These are phyloP conservation scores for Aspergillus wentii DNA, from an alignment of 495 filamentous ascomycete genomes.

Conservation along the genomic window DNA sequence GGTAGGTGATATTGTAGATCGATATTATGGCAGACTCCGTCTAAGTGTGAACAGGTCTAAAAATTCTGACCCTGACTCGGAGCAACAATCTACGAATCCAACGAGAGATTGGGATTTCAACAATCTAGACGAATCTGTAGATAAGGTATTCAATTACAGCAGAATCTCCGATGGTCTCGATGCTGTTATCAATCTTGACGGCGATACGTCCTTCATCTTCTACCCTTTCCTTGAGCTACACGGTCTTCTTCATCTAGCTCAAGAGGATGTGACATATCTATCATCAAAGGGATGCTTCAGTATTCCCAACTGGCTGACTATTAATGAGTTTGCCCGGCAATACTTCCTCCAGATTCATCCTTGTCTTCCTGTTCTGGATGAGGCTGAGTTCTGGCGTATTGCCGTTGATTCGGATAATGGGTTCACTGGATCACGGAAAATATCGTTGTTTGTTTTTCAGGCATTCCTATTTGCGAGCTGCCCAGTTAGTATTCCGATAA, in stretches of 20 bases:
- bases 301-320: constrained; percentile 29
- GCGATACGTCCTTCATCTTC: too few species aligned
- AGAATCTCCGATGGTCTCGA: too few species aligned
- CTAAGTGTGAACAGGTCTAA: too few species aligned
- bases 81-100: too few species aligned
- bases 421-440: constrained; percentile 18
- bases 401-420: constrained; percentile 12
- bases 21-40: too few species aligned
- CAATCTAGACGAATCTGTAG: too few species aligned
- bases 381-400: constrained; percentile 43
- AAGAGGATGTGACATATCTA: constrained; percentile 40
- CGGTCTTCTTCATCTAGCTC: constrained; percentile 29
- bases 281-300: constrained; percentile 37
- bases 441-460: constrained; percentile 46
- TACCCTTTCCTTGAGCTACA: constrained; percentile 32
- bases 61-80: too few species aligned
- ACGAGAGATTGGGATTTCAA: too few species aligned
- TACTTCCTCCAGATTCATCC: constrained; percentile 48
- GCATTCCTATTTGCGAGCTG: constrained; percentile 43
- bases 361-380: constrained; percentile 39
- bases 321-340: constrained; percentile 40
- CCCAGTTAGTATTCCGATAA: constrained; percentile 37
- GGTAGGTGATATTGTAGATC: too few species aligned
- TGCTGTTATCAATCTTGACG: too few species aligned
- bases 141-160: too few species aligned